These are phyloP conservation scores for Selenicereus undatus DNA, from an alignment of 148 eudicot genomes.

Conservation along the genomic window DNA sequence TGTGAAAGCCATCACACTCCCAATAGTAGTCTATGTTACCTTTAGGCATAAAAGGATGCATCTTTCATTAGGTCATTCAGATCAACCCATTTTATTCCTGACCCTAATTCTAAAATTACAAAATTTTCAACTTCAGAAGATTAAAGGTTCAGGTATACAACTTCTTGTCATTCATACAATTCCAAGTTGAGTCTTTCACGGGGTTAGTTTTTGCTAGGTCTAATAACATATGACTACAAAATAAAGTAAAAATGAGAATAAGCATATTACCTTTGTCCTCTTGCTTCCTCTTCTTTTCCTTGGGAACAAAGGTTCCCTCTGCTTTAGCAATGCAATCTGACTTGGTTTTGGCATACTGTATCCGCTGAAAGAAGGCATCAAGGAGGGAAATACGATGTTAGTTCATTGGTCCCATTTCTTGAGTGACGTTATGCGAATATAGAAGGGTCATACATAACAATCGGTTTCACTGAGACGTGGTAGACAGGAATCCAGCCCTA, in stretches of 20 bases:
- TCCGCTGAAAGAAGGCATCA: slow-evolving; percentile 48
- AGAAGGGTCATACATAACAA: background rate
- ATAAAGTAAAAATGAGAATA: background rate
- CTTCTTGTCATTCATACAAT: background rate
- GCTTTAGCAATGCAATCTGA: slow-evolving; percentile 90
- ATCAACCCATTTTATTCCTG: background rate
- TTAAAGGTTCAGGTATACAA: background rate
- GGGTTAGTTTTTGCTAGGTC: background rate
- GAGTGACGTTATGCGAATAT: background rate
- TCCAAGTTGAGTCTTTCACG: background rate
- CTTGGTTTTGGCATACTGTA: slow-evolving; percentile 91
- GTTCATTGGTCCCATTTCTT: background rate
- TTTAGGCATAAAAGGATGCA: background rate
- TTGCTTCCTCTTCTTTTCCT: slow-evolving; percentile 78
- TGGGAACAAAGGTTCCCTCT: slow-evolving; percentile 61
- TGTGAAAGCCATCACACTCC: background rate
- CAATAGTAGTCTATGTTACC: background rate
- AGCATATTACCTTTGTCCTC: slow-evolving; percentile 66
- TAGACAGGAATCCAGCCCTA: background rate
- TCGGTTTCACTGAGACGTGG: background rate
- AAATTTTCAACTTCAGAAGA: background rate
- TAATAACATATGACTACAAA: background rate
- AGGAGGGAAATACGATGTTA: slow-evolving; percentile 2
- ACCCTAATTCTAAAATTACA: background rate
- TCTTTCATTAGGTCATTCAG: background rate